phyloP scores from a whole-genome alignment of 352 stramenopile species.

The Lagenidium giganteum region DNA sequence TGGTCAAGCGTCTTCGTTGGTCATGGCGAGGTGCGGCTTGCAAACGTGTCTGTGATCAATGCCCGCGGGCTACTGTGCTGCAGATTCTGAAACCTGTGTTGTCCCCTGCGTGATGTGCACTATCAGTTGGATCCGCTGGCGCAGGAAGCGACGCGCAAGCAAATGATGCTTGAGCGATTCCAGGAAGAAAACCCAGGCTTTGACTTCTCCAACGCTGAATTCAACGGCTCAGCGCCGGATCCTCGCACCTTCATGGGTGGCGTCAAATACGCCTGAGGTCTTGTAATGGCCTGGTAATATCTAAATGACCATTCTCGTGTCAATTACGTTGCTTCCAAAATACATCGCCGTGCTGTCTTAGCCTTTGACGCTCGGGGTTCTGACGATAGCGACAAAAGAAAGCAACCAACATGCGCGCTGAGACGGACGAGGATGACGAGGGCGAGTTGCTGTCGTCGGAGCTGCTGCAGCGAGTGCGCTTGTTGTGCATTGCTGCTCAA shows the following conservation, averaged over 20 bases:
- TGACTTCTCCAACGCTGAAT: slow-evolving; percentile 97
- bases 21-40: slow-evolving; percentile 59
- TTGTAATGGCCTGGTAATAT: too few relatives aligned
- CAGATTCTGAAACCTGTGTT: slow-evolving; percentile 5
- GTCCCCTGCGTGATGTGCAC: neutral
- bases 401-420: too few relatives aligned
- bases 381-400: too few relatives aligned
- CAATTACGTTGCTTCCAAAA: too few relatives aligned
- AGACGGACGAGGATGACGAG: slow-evolving; percentile 11
- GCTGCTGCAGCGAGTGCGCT: too few relatives aligned
- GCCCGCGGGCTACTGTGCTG: too few relatives aligned
- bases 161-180: slow-evolving; percentile 98
- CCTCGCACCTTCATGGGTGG: slow-evolving; percentile 97
- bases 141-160: slow-evolving; percentile 91
- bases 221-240: slow-evolving; percentile 95
- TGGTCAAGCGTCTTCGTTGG: slow-evolving; percentile 90
- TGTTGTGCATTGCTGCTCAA: too few relatives aligned
- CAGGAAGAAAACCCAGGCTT: slow-evolving; percentile 98
- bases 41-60: neutral
- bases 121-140: slow-evolving; percentile 84
- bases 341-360: too few relatives aligned
- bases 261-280: slow-evolving; percentile 74
- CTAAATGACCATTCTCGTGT: too few relatives aligned
- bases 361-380: too few relatives aligned
- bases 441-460: slow-evolving; percentile 4